Percentiles rank a stretch among this genome's conserved stretches.
phyloP scores from a whole-genome alignment of 331 rosid genomes.

The Telfairia occidentalis region DNA sequence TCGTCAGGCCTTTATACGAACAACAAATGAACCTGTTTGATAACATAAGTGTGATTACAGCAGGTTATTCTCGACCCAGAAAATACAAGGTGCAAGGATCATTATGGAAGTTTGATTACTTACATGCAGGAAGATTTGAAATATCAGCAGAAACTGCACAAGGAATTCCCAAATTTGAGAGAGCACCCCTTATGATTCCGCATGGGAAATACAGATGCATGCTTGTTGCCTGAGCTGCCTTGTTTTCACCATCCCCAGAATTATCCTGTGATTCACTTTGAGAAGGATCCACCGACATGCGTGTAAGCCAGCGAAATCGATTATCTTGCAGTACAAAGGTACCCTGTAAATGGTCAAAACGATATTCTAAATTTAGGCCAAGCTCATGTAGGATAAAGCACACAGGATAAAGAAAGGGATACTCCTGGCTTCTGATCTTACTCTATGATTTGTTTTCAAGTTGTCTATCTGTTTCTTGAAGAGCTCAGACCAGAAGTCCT shows the following conservation, averaged over 20 bases:
- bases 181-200: conserved; percentile 94
- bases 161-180: conserved; percentile 87
- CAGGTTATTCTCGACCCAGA: background rate
- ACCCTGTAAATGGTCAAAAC: conserved; percentile 46
- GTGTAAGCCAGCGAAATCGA: conserved; percentile 71
- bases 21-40: conserved; percentile 82
- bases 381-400: conserved; percentile 2
- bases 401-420: background rate
- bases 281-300: conserved; percentile 54
- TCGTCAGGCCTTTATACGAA: conserved; percentile 70
- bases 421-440: conserved; percentile 19
- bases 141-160: conserved; percentile 93
- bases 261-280: conserved; percentile 50
- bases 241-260: conserved; percentile 41
- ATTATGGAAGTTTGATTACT: conserved; percentile 17
- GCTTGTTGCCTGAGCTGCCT: conserved; percentile 57
- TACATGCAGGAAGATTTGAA: conserved; percentile 85
- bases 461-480: conserved; percentile 98
- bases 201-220: conserved; percentile 95
- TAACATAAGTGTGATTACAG: background rate
- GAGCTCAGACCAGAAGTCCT: conserved; percentile 97
- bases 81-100: background rate
- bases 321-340: conserved; percentile 95
- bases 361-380: background rate
- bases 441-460: conserved; percentile 92